Percentiles rank a stretch among this genome's conserved stretches.
Conservation (phyloP, 805 yeast genomes). For the Candida nonsorbophila region DNA sequence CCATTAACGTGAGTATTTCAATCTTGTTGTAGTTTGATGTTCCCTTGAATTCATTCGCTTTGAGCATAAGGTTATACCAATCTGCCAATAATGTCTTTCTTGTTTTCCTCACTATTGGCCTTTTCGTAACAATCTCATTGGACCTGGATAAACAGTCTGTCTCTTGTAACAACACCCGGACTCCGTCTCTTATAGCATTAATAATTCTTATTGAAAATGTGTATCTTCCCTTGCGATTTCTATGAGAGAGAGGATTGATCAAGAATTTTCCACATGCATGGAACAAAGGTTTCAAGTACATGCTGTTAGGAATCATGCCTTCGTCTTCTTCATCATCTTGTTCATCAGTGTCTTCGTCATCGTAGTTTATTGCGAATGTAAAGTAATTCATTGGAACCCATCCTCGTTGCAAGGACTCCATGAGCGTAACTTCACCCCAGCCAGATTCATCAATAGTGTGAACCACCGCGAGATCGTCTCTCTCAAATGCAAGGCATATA, state of each 20-base stretch:
- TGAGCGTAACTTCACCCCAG: slow-evolving; percentile 80
- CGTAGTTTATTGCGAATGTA: slow-evolving; percentile 35
- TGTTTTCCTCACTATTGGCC: slow-evolving; percentile 55
- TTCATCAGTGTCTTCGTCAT: slow-evolving; percentile 13
- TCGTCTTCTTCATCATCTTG: slow-evolving; percentile 27
- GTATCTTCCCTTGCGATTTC: slow-evolving; percentile 29
- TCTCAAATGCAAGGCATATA: slow-evolving; percentile 67
- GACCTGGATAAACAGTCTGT: slow-evolving; percentile 75
- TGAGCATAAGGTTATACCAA: slow-evolving; percentile 74
- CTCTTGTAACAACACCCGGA: slow-evolving; percentile 53
- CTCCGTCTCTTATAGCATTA: slow-evolving; percentile 70
- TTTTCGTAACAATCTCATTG: slow-evolving; percentile 59
- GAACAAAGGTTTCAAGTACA: slow-evolving; percentile 52
- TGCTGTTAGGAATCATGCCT: slow-evolving; percentile 28
- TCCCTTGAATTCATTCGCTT: slow-evolving; percentile 69
- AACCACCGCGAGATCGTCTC: slow-evolving; percentile 68
- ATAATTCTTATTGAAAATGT: slow-evolving; percentile 55
- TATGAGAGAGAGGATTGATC: slow-evolving; percentile 55
- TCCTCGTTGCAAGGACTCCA: slow-evolving; percentile 61
- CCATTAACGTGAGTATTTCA: slow-evolving; percentile 56
- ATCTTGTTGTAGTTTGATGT: slow-evolving; percentile 55
- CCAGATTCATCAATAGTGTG: slow-evolving; percentile 78
- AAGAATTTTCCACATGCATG: slow-evolving; percentile 63
- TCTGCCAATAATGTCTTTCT: slow-evolving; percentile 70
- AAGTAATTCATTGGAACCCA: slow-evolving; percentile 88